Evolutionary conservation across 2,329 filamentous ascomycete genomes (phyloP).

Genomic region (Aphanocladium album): DNA sequence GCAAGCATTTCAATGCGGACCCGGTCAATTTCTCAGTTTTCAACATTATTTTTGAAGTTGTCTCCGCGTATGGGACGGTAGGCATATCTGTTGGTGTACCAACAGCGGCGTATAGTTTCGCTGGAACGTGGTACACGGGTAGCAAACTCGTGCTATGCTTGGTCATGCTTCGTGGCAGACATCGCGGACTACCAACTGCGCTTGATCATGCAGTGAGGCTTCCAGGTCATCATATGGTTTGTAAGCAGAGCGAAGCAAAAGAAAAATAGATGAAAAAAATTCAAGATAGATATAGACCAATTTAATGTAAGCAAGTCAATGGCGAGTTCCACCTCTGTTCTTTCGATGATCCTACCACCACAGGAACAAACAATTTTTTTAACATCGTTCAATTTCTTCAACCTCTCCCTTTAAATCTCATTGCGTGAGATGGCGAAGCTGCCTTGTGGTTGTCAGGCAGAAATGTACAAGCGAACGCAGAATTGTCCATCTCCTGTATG

Average conservation of each 20-base stretch:
- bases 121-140: slow-evolving; percentile 46
- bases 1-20: slow-evolving; percentile 45
- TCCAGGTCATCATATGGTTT: slow-evolving; percentile 28
- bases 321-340: too few relatives aligned
- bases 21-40: slow-evolving; percentile 53
- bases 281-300: neutral
- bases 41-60: slow-evolving; percentile 55
- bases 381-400: too few relatives aligned
- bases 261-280: neutral
- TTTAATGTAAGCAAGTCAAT: neutral
- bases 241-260: slow-evolving; percentile 22
- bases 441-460: too few relatives aligned
- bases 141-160: slow-evolving; percentile 55
- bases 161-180: slow-evolving; percentile 53
- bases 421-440: too few relatives aligned
- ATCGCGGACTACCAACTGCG: slow-evolving; percentile 52
- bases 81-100: slow-evolving; percentile 55
- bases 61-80: slow-evolving; percentile 57
- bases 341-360: too few relatives aligned
- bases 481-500: too few relatives aligned
- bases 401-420: too few relatives aligned
- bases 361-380: too few relatives aligned
- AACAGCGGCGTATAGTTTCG: slow-evolving; percentile 48
- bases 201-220: slow-evolving; percentile 48
- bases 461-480: too few relatives aligned